These are phyloP conservation scores for Solanum etuberosum DNA, from an alignment of 257 asterid genomes.

Conservation along the genomic window DNA sequence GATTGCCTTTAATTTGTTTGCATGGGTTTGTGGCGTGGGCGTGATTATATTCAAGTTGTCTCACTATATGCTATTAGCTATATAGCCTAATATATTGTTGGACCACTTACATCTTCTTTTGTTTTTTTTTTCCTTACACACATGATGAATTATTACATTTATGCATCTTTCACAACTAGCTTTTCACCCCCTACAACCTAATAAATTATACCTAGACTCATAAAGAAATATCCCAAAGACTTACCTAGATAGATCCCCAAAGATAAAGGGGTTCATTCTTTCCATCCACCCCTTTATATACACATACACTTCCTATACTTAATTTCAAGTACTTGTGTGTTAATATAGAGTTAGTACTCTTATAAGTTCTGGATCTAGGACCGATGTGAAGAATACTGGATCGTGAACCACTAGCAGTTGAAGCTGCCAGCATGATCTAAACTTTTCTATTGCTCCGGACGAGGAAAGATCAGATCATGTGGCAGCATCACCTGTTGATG, in stretches of 20 bases:
- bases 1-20: slow-evolving; percentile 10
- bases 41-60: slow-evolving; percentile 50
- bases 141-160: neutral
- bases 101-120: slow-evolving; percentile 34
- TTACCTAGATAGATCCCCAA: neutral
- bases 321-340: neutral
- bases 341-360: neutral
- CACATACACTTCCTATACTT: neutral
- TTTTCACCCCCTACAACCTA: neutral
- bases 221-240: neutral
- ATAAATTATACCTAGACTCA: neutral
- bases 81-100: slow-evolving; percentile 2
- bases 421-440: slow-evolving; percentile 93
- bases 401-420: slow-evolving; percentile 25
- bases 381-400: neutral
- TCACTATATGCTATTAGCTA: slow-evolving; percentile 10
- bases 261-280: neutral
- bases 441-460: slow-evolving; percentile 4
- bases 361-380: neutral
- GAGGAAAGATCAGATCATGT: slow-evolving; percentile 25
- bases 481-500: slow-evolving; percentile 18
- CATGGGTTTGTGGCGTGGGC: slow-evolving; percentile 36
- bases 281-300: neutral
- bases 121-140: neutral
- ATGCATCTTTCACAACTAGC: neutral